These are phyloP conservation scores for Tricholoma matsutake DNA, from an alignment of 768 basidiomycete genomes.

Conservation along the genomic window DNA sequence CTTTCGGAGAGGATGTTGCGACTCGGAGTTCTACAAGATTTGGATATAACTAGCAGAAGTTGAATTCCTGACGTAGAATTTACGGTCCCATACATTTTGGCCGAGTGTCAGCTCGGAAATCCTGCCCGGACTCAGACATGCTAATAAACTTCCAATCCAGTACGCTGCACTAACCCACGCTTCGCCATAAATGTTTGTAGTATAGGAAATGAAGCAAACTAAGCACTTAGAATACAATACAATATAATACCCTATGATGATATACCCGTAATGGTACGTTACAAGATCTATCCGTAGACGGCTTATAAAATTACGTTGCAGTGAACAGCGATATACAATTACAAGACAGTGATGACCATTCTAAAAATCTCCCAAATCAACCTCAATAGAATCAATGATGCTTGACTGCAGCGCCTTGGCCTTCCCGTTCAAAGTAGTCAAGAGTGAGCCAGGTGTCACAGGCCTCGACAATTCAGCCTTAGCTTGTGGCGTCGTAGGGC, in stretches of 20 bases:
- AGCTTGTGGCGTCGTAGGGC: constrained; percentile 32
- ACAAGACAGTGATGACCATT: neutral
- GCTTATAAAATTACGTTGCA: neutral
- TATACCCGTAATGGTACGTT: neutral
- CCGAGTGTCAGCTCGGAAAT: too few species aligned
- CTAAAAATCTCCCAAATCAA: constrained; percentile 80
- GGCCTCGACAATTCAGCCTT: constrained; percentile 23
- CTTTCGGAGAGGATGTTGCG: too few species aligned
- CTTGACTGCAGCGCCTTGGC: constrained; percentile 51
- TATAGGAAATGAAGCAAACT: too few species aligned
- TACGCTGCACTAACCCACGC: too few species aligned
- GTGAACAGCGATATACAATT: neutral
- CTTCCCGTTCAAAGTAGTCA: constrained; percentile 20
- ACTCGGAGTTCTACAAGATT: too few species aligned
- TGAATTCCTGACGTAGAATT: too few species aligned
- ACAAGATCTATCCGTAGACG: neutral
- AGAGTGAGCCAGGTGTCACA: constrained; percentile 20
- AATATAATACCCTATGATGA: neutral
- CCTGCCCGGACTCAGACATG: too few species aligned
- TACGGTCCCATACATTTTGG: too few species aligned
- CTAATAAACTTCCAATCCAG: too few species aligned
- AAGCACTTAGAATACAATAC: neutral
- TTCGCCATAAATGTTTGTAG: too few species aligned
- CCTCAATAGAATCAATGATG: constrained; percentile 64
- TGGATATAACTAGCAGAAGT: too few species aligned